phyloP scores from a whole-genome alignment of 805 yeast genomes.

The Ogataea methylovora region DNA sequence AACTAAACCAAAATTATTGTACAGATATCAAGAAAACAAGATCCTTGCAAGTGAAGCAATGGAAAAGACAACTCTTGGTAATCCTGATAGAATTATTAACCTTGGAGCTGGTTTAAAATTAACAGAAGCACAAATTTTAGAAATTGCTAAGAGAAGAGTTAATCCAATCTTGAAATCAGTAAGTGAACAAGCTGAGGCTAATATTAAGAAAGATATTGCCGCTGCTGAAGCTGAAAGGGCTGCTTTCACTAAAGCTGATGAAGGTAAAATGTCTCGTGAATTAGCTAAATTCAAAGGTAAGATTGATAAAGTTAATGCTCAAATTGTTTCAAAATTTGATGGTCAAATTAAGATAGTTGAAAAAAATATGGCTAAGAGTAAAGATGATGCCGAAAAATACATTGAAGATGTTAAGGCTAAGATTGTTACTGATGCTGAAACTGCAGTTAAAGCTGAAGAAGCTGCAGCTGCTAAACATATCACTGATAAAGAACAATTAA shows the following conservation, averaged over 20 bases:
- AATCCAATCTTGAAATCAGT: conserved; percentile 46
- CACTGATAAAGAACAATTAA: conserved; percentile 34
- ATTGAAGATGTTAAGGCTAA: conserved; percentile 32
- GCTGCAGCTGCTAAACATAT: conserved; percentile 40
- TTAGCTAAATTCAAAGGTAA: conserved; percentile 28
- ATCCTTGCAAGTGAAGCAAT: conserved; percentile 39
- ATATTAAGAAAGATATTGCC: conserved; percentile 32
- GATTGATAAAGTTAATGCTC: conserved; percentile 35
- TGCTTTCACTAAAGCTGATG: conserved; percentile 24
- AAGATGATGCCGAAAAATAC: conserved; percentile 28
- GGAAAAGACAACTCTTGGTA: conserved; percentile 33
- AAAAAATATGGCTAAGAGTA: conserved; percentile 18
- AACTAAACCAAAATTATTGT: conserved; percentile 41
- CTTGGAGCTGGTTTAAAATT: conserved; percentile 47
- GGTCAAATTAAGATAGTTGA: conserved; percentile 16
- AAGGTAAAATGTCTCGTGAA: conserved; percentile 26
- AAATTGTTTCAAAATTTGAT: conserved; percentile 15
- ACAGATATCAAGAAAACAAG: conserved; percentile 42
- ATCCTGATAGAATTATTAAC: conserved; percentile 41
- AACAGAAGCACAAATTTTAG: conserved; percentile 49
- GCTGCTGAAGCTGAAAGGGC: conserved; percentile 32
- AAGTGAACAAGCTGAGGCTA: conserved; percentile 40
- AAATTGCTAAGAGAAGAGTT: conserved; percentile 46
- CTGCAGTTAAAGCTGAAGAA: conserved; percentile 37
- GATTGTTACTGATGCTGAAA: conserved; percentile 37